A percentile compares a stretch with the other conserved stretches of the same genome.
Evolutionary conservation across 1,284 basidiomycete genomes (phyloP).

Genomic region (Athelia psychrophila): DNA sequence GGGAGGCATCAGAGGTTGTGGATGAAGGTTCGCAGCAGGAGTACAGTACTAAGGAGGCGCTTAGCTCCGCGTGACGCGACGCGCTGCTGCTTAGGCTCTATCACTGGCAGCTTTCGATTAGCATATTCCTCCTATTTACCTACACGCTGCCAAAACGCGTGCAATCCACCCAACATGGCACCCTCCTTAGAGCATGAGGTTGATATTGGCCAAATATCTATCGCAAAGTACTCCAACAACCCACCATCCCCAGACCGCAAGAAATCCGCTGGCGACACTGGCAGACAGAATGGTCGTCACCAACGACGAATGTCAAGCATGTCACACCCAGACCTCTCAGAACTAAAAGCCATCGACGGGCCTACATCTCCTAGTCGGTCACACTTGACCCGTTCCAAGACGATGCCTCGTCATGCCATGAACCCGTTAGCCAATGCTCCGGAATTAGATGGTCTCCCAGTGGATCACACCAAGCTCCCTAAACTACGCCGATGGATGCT

Average conservation of each 20-base stretch:
- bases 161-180: too few relatives aligned
- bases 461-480: slow-evolving; percentile 46
- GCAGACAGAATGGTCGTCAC: not conserved
- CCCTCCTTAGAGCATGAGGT: not conserved
- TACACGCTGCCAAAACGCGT: not conserved
- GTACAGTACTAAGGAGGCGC: not conserved
- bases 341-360: not conserved
- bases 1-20: slow-evolving; percentile 36
- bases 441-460: slow-evolving; percentile 22
- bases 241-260: not conserved
- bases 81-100: too few relatives aligned
- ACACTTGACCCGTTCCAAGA: slow-evolving; percentile 35
- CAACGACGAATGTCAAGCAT: not conserved
- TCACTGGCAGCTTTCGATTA: not conserved
- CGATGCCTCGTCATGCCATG: slow-evolving; percentile 28
- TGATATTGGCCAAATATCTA: not conserved
- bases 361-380: not conserved
- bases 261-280: too few relatives aligned
- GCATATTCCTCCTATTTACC: not conserved
- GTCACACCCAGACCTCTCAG: slow-evolving; percentile 1
- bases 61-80: too few relatives aligned
- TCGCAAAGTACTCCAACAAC: not conserved
- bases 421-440: slow-evolving; percentile 6
- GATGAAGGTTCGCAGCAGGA: not conserved
- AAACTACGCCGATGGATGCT: slow-evolving; percentile 77